Percentiles rank a stretch among this genome's conserved stretches.
phyloP scores from a whole-genome alignment of 106 monocot species.

The Acanthochlamys bracteata region DNA sequence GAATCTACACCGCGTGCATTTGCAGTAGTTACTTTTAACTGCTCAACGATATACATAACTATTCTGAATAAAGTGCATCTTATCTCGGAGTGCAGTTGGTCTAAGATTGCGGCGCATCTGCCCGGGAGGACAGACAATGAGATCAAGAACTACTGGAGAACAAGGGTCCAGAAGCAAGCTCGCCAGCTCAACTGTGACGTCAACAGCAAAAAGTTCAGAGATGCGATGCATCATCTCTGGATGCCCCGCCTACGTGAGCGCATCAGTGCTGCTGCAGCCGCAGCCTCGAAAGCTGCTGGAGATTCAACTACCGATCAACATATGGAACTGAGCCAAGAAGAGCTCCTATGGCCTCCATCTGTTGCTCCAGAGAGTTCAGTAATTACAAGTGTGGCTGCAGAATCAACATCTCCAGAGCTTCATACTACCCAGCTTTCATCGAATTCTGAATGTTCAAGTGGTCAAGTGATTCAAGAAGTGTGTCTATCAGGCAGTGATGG shows the following conservation, averaged over 20 bases:
- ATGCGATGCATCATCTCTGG: slow-evolving; percentile 23
- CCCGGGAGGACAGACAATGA: slow-evolving; percentile 74
- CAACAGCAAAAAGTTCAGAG: slow-evolving; percentile 33
- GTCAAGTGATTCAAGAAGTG: no score
- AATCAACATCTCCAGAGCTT: background rate
- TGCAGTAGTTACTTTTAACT: background rate
- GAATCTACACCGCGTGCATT: background rate
- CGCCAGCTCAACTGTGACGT: slow-evolving; percentile 48
- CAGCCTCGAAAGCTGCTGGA: background rate
- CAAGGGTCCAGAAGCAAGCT: slow-evolving; percentile 80
- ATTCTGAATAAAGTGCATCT: background rate
- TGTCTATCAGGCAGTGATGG: no score
- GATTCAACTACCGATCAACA: background rate
- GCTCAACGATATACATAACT: background rate
- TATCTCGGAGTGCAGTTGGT: slow-evolving; percentile 33
- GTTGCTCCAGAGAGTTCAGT: no score
- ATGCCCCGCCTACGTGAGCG: slow-evolving; percentile 25
- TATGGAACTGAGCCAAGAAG: no score
- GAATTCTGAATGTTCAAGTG: background rate
- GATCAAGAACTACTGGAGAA: slow-evolving; percentile 92
- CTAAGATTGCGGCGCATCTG: slow-evolving; percentile 72
- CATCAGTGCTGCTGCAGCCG: slow-evolving; percentile 14
- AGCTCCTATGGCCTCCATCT: no score
- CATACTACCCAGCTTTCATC: background rate
- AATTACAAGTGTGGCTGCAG: background rate